Base-by-base conservation (phyloP, 1,284 basidiomycete genomes). In the Malassezia cuniculi region DNA sequence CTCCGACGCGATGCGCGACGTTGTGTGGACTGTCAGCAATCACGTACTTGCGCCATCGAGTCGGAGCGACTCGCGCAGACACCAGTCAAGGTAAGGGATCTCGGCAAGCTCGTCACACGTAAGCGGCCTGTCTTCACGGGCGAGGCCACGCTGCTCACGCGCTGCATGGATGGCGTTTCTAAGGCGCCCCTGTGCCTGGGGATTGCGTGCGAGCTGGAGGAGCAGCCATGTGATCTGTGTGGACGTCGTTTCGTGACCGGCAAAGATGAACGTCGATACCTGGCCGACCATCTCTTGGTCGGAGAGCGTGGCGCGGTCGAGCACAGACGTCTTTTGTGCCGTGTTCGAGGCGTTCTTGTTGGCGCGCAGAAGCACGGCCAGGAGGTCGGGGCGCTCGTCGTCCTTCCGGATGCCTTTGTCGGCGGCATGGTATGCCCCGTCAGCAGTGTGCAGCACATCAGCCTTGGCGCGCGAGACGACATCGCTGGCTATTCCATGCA, bases 241-340 rank as follows among this genome's bases (percentile, higher is more conserved):
- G 5, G 57, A 49, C 3, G 61, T 57, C 2, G 63, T 62, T 34
- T 67, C 64, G 47, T 66, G 60, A 0, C 62, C 62, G 3, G 55
- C 57, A 16, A 66, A 61, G 4, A 61, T 47, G 12, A 64, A 47
- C 0, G 59, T 61, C 4, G 57, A 57, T 14, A 62, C 48, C 33
- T 64, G 58, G 3, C 57, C 57, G 12, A 52, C 44, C 5, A 65
- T 29, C 36, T 65, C 60, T 9, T 38, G 36, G 29, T 65, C 60
- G 20, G 47, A 45, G 6, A 65, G 40, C 26, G 47, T 18, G 6
- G 31, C 18, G 8, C 24, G 27, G 30, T 39, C 45, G 17, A 39
- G 27, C 8, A 45, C 24, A 6, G 9, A 11, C 22, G 14, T 44
- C 22, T 57, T 50, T 16, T 41, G 36, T 2, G 35, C 24, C 3